These are phyloP conservation scores for Fusarium praegraminearum DNA, from an alignment of 2,329 filamentous ascomycete genomes.

Conservation along the genomic window DNA sequence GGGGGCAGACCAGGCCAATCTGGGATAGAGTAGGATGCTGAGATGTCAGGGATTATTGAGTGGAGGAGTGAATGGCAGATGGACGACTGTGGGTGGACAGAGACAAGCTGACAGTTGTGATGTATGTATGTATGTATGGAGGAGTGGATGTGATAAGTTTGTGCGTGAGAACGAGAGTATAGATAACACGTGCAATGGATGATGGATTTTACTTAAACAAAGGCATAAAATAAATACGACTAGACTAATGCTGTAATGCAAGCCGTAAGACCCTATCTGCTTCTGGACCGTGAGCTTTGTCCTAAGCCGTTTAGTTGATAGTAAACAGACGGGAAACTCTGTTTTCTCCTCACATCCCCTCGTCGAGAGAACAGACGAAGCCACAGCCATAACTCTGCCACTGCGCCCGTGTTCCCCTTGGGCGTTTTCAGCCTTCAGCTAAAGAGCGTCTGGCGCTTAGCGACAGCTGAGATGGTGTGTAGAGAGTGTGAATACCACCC, in stretches of 20 bases:
- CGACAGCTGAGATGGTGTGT: constrained; percentile 41
- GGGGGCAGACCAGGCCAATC: constrained; percentile 25
- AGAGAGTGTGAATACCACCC: constrained; percentile 28
- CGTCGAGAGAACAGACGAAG: constrained; percentile 5
- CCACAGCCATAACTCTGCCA: neutral
- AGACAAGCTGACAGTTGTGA: constrained; percentile 10
- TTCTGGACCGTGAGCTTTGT: constrained; percentile 10
- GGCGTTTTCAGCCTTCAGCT: constrained; percentile 7
- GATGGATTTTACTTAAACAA: constrained; percentile 7
- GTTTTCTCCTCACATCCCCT: constrained; percentile 30
- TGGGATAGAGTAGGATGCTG: constrained; percentile 22
- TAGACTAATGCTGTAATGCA: neutral
- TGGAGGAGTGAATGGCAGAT: constrained; percentile 14
- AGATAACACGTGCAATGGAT: constrained; percentile 23
- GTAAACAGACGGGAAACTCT: constrained; percentile 16
- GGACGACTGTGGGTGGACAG: constrained; percentile 12
- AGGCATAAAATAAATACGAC: neutral
- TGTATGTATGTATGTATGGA: neutral
- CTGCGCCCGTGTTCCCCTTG: constrained; percentile 16
- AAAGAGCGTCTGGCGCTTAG: constrained; percentile 39
- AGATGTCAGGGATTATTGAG: constrained; percentile 32
- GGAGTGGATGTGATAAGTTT: constrained; percentile 5
- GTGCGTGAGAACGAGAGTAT: neutral
- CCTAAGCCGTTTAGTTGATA: constrained; percentile 8
- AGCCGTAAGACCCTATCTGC: constrained; percentile 6